Conservation (phyloP, 2,329 filamentous ascomycete species). For the Phaeosphaeriaceae sp. region DNA sequence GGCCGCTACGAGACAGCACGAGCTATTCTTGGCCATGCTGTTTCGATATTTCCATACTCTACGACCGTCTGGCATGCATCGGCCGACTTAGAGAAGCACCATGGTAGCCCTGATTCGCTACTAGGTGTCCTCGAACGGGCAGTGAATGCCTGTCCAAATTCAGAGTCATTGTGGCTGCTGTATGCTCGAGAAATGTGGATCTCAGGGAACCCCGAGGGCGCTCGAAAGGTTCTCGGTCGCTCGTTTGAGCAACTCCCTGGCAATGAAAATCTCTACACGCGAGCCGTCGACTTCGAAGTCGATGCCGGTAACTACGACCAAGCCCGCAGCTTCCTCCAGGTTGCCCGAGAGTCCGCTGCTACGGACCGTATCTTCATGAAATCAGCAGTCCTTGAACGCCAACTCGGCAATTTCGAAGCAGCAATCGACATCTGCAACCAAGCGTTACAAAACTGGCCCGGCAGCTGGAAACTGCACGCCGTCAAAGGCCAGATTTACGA, state of each 20-base stretch:
- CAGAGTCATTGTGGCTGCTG: conserved; percentile 93
- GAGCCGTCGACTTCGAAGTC: conserved; percentile 93
- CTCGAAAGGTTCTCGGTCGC: conserved; percentile 80
- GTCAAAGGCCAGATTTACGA: conserved; percentile 99
- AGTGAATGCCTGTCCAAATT: conserved; percentile 89
- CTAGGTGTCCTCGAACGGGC: conserved; percentile 90
- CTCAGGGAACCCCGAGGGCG: conserved; percentile 83
- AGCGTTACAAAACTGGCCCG: conserved; percentile 84
- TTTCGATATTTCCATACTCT: conserved; percentile 88
- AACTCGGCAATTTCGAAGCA: conserved; percentile 77
- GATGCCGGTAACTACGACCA: conserved; percentile 84
- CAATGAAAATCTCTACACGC: conserved; percentile 97
- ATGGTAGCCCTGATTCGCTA: conserved; percentile 82
- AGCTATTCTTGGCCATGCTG: conserved; percentile 89
- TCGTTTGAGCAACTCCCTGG: conserved; percentile 96
- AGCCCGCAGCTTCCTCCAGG: conserved; percentile 79
- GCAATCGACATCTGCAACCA: conserved; percentile 88
- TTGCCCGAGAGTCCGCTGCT: conserved; percentile 84
- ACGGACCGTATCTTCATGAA: conserved; percentile 98
- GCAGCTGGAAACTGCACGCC: conserved; percentile 92
- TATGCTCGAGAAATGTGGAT: conserved; percentile 95
- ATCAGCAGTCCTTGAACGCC: conserved; percentile 89
- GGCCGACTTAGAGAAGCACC: conserved; percentile 87
- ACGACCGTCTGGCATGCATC: conserved; percentile 89
- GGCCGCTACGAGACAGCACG: conserved; percentile 88